Percentiles rank a stretch among this genome's conserved stretches.
Evolutionary conservation across 495 filamentous ascomycete genomes (phyloP).

Genomic region (Trichoderma reesei): DNA sequence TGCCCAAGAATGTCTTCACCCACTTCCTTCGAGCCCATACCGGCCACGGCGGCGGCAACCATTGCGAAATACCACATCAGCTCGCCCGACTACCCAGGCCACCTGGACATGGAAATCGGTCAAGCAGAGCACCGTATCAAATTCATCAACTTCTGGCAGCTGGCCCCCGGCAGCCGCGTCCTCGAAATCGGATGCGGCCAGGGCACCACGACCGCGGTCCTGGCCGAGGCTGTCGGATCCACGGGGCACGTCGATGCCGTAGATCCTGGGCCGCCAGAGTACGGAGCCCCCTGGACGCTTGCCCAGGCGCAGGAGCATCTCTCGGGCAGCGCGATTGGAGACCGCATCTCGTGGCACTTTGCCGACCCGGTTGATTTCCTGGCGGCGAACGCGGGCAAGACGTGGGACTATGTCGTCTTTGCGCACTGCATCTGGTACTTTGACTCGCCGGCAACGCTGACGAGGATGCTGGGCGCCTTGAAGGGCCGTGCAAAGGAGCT

Average conservation of each 20-base stretch:
- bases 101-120: not conserved
- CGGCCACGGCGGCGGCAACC: not conserved
- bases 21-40: not conserved
- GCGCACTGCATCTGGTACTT: conserved; percentile 45
- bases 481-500: conserved; percentile 20
- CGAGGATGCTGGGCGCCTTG: conserved; percentile 24
- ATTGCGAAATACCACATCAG: not conserved
- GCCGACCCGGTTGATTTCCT: conserved; percentile 24
- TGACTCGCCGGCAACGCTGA: conserved; percentile 20
- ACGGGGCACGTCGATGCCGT: conserved; percentile 35
- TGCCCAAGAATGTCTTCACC: not conserved
- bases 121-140: conserved; percentile 27
- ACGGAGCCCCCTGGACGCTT: conserved; percentile 32
- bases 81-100: not conserved
- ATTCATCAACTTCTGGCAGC: conserved; percentile 30
- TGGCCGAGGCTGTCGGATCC: conserved; percentile 36
- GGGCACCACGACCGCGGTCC: conserved; percentile 37
- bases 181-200: conserved; percentile 49
- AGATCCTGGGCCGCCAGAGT: conserved; percentile 40
- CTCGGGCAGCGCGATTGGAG: conserved; percentile 19
- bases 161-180: conserved; percentile 29
- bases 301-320: conserved; percentile 25
- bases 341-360: conserved; percentile 28
- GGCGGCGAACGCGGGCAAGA: conserved; percentile 13
- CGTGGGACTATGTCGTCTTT: conserved; percentile 37